Evolutionary conservation across 345 rosid genomes (phyloP).

Genomic region (Passiflora organensis): DNA sequence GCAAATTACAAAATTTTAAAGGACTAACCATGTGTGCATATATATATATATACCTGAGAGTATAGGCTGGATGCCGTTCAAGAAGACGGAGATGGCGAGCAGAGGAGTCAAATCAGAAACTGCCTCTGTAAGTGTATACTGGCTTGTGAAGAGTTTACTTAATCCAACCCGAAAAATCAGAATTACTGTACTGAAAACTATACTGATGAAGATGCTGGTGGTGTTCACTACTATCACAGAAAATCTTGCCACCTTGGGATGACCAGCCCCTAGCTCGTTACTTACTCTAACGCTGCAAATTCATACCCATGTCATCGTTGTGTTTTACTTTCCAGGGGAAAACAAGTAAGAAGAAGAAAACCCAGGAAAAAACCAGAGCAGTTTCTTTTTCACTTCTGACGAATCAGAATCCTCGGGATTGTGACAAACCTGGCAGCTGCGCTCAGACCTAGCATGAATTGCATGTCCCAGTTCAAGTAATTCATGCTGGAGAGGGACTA

Average conservation of each 20-base stretch:
- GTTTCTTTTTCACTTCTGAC: constrained; percentile 6
- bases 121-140: constrained; percentile 55
- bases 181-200: constrained; percentile 44
- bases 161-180: constrained; percentile 46
- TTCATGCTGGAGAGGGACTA: constrained; percentile 54
- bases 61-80: constrained; percentile 91
- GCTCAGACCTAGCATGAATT: constrained; percentile 77
- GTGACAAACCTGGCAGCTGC: constrained; percentile 96
- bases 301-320: background rate
- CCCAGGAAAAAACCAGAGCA: background rate
- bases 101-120: constrained; percentile 64
- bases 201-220: constrained; percentile 56
- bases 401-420: no score
- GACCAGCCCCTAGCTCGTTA: constrained; percentile 88
- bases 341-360: background rate
- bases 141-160: constrained; percentile 68
- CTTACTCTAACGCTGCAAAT: constrained; percentile 65
- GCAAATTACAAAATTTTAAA: background rate
- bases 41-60: constrained; percentile 57
- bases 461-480: constrained; percentile 82
- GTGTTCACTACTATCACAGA: constrained; percentile 68
- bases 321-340: no score
- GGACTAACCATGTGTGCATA: background rate
- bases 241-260: constrained; percentile 64
- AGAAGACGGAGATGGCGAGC: constrained; percentile 74